Conservation (phyloP, 2,329 filamentous ascomycete species). For the Sclerotinia spermophila region DNA sequence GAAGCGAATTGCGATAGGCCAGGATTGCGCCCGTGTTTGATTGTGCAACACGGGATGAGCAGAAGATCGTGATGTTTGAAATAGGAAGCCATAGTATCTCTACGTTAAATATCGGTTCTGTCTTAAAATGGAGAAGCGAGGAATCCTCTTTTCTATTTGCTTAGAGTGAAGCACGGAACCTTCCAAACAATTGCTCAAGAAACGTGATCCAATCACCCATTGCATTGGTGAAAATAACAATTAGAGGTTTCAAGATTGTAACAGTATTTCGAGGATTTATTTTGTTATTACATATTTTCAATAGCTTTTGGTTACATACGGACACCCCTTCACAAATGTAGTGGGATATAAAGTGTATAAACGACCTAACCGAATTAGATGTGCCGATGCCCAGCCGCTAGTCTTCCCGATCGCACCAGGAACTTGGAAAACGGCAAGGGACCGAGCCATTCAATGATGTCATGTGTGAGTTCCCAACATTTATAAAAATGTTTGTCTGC, state of each 20-base stretch:
- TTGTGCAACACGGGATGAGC: not conserved
- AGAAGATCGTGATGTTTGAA: not conserved
- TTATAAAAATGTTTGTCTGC: not conserved
- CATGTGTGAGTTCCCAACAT: not conserved
- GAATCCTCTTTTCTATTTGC: not conserved
- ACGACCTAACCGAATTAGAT: not conserved
- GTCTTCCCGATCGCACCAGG: not conserved
- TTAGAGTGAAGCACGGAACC: not conserved
- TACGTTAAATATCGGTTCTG: not conserved
- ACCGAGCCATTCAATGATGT: slow-evolving; percentile 10
- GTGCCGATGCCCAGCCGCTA: not conserved
- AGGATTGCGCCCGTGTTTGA: not conserved
- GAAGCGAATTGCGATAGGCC: not conserved
- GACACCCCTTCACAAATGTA: not conserved
- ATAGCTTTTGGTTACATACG: not conserved
- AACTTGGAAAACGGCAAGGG: not conserved
- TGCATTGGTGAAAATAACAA: not conserved
- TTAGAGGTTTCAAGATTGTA: not conserved
- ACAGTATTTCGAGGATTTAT: not conserved
- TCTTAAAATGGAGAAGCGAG: not conserved
- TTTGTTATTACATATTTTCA: not conserved
- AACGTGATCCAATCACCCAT: not conserved
- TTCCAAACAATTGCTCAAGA: not conserved
- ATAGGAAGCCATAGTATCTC: not conserved
- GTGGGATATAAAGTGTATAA: not conserved